phyloP scores from a whole-genome alignment of 2,329 filamentous ascomycete genomes.

The Dactylellina cionopaga region DNA sequence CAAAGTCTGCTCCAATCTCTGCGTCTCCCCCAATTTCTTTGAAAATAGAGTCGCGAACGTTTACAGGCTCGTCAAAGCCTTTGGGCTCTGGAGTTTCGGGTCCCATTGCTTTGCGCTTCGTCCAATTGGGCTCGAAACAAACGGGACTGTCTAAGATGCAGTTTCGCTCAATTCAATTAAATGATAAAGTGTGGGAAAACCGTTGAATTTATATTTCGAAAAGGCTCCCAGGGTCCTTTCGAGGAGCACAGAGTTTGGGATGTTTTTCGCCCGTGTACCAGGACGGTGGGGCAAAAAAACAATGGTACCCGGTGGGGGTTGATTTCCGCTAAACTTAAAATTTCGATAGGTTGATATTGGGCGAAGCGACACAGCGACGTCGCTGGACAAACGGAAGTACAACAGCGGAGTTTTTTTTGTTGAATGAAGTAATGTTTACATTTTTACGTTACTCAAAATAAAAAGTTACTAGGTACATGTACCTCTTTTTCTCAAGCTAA shows the following conservation, averaged over 20 bases:
- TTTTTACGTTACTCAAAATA: too few relatives aligned
- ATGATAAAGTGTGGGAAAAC: not conserved
- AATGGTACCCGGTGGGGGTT: slow-evolving; percentile 13
- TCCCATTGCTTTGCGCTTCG: slow-evolving; percentile 16
- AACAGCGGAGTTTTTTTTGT: slow-evolving; percentile 23
- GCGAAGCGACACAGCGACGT: slow-evolving; percentile 1
- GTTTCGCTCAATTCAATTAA: too few relatives aligned
- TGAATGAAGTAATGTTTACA: slow-evolving; percentile 17
- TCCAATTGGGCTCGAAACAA: not conserved
- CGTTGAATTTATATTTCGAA: slow-evolving; percentile 11
- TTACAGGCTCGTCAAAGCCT: slow-evolving; percentile 26
- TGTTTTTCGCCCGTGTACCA: slow-evolving; percentile 14
- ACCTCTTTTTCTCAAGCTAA: too few relatives aligned
- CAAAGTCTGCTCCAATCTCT: slow-evolving; percentile 27
- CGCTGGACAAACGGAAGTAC: not conserved
- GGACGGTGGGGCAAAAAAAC: slow-evolving; percentile 24
- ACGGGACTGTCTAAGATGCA: too few relatives aligned
- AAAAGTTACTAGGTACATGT: too few relatives aligned
- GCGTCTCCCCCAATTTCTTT: slow-evolving; percentile 33
- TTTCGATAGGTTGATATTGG: slow-evolving; percentile 25
- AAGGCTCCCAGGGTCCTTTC: not conserved
- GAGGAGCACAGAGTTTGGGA: slow-evolving; percentile 8
- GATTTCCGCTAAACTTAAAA: slow-evolving; percentile 29
- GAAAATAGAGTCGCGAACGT: slow-evolving; percentile 33
- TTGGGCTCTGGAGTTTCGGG: slow-evolving; percentile 9